Conservation (phyloP, 2,329 filamentous ascomycete genomes). For the Penicillium sp. region DNA sequence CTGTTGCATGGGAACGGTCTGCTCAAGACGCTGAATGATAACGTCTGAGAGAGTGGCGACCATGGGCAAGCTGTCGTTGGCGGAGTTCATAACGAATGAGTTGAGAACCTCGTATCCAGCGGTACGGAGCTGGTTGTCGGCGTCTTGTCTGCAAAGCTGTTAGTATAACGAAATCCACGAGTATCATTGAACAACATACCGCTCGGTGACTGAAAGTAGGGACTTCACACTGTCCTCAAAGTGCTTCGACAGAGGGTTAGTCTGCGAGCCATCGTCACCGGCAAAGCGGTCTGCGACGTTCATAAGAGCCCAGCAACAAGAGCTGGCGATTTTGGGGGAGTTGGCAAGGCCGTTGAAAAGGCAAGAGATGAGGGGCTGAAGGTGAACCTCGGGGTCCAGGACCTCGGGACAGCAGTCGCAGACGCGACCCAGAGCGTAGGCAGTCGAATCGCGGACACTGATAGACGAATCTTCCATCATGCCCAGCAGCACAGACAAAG, state of each 20-base stretch:
- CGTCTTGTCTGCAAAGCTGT: slow-evolving; percentile 56
- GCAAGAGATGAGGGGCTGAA: slow-evolving; percentile 81
- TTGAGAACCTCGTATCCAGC: slow-evolving; percentile 97
- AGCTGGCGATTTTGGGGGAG: slow-evolving; percentile 94
- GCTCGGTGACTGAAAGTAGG: slow-evolving; percentile 81
- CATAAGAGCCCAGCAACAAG: slow-evolving; percentile 99
- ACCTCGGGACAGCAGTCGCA: slow-evolving; percentile 90
- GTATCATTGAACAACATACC: slow-evolving; percentile 40
- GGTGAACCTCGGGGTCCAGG: slow-evolving; percentile 80
- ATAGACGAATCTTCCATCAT: slow-evolving; percentile 90
- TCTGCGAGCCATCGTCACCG: slow-evolving; percentile 75
- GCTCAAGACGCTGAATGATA: slow-evolving; percentile 86
- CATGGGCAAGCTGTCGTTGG: slow-evolving; percentile 77
- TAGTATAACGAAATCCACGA: slow-evolving; percentile 8
- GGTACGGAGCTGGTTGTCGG: slow-evolving; percentile 86
- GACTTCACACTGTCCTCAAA: slow-evolving; percentile 91
- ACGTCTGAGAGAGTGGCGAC: slow-evolving; percentile 84
- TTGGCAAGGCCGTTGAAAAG: slow-evolving; percentile 88
- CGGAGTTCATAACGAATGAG: slow-evolving; percentile 88
- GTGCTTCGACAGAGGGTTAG: slow-evolving; percentile 84
- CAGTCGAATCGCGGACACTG: slow-evolving; percentile 92
- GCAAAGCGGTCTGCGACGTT: slow-evolving; percentile 96
- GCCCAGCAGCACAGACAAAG: slow-evolving; percentile 83
- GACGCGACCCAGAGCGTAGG: slow-evolving; percentile 92
- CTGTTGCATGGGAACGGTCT: slow-evolving; percentile 82